Base-by-base conservation (phyloP, 768 basidiomycete genomes). In the Boletales sp. region DNA sequence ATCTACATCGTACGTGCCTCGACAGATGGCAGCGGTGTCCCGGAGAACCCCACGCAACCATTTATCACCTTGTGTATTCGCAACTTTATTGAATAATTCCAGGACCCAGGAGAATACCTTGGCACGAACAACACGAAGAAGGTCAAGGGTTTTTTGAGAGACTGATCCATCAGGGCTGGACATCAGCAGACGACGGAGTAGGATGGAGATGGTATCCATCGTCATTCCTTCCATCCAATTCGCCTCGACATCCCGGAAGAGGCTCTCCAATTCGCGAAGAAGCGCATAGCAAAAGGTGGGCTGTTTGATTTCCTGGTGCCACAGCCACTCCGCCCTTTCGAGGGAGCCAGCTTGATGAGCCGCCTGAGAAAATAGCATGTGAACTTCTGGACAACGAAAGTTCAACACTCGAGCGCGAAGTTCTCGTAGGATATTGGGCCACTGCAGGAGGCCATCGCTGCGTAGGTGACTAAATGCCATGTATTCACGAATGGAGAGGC, bases 351-450 rank as follows among this genome's bases (percentile, higher is more conserved):
- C 61, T 49, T 82, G 75, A 52, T 66, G 72, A 0, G 63, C 65
- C 4, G 79, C 67, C 50, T 79, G 80, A 6, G 56, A 59, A 2
- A 81, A 15, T 5, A 81, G 62, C 0, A 61, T 42, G 42, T 78
- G 68, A 0, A 81, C 71, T 11, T 71, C 74, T 1, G 65, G 63
- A 7, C 57, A 43, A 17, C 66, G 62, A 42, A 82, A 73, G 5
- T 62, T 69, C 38, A 82, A 51, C 0, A 55, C 51, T 27, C 67
- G 62, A 2, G 63, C 65, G 5, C 65, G 66, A 13, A 81, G 54
- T 51, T 74, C 75, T 18, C 72, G 69, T 13, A 69, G 46, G 17
- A 81, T 72, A 45, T 81, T 81, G 30, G 72, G 57, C 79, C 78
- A 80, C 40, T 81, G 81, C 0, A 82, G 56, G 2, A 45, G 55